Evolutionary conservation across 495 filamentous ascomycete species (phyloP), one percentile per base, ranked within the genome.

Genomic region (Chaetomium tenue): DNA sequence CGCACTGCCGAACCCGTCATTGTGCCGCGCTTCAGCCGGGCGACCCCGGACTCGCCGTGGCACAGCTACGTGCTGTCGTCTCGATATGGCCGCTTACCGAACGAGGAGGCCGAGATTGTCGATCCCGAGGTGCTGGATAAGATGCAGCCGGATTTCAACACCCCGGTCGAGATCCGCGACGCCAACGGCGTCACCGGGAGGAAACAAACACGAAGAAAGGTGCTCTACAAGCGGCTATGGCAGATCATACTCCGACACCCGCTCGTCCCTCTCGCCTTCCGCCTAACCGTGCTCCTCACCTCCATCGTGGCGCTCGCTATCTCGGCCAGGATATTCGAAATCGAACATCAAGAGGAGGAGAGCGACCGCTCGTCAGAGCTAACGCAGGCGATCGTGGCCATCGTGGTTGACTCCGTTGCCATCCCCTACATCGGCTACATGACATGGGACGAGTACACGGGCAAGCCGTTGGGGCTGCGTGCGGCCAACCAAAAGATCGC

Each of bases 391-490:
- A 84, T 89, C 55, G 92, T 98, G 79, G 94, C 94, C 48, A 89
- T 98, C 67, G 86, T 92, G 50, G 89, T 98, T 37, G 93, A 97
- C 75, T 87, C 87, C 15, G 81, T 97, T 4, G 95, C 95, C 8
- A 80, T 98, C 61, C 86, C 93, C 47, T 98, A 97, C 74, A 84
- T 94, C 40, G 71, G 91, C 57, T 98, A 96, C 74, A 93, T 98
- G 74, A 96, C 92, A 3, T 97, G 88, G 76, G 94, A 98, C 73
- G 94, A 98, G 76, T 98, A 96, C 75, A 93, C 91, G 5, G 88
- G 91, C 20, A 95, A 97, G 71, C 94, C 94, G 5, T 79, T 98
- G 39, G 94, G 94, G 6, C 79, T 98, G 61, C 89, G 94, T 30
- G 86, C 86, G 7, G 86, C 91, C 2, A 87, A 85, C 42, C 87